These are phyloP conservation scores for Suhomyces maxii DNA, from an alignment of 1,139 yeast species.

Conservation along the genomic window DNA sequence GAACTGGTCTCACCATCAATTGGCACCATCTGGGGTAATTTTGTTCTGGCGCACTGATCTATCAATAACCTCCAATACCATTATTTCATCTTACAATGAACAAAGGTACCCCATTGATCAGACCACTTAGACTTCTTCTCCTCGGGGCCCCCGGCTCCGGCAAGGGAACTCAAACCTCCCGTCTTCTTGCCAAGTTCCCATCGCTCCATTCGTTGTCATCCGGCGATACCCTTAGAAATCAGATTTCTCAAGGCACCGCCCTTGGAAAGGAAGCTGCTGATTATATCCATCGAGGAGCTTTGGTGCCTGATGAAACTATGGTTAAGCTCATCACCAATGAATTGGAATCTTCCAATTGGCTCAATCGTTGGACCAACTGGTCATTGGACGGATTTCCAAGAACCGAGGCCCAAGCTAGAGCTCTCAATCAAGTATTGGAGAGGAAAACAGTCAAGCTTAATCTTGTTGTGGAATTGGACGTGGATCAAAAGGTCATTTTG, in stretches of 20 bases:
- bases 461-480: conserved; percentile 79
- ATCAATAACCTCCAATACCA: too few relatives aligned
- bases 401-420: conserved; percentile 68
- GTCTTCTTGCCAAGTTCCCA: conserved; percentile 57
- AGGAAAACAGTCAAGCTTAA: conserved; percentile 49
- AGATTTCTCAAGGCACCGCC: conserved; percentile 55
- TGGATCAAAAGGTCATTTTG: conserved; percentile 75
- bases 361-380: conserved; percentile 56
- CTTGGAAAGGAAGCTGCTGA: conserved; percentile 60
- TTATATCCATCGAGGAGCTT: conserved; percentile 60
- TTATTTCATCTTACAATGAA: background rate
- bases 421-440: conserved; percentile 50
- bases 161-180: conserved; percentile 82
- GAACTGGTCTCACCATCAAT: too few relatives aligned
- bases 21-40: too few relatives aligned
- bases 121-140: conserved; percentile 65
- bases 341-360: conserved; percentile 45
- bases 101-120: background rate
- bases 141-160: conserved; percentile 96
- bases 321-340: conserved; percentile 57
- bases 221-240: conserved; percentile 77
- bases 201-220: conserved; percentile 62
- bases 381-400: conserved; percentile 92
- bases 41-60: too few relatives aligned
- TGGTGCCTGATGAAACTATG: conserved; percentile 75